Evolutionary conservation across 257 asterid genomes (phyloP), one percentile per base, ranked within the genome.

Genomic region (Haberlea rhodopensis): DNA sequence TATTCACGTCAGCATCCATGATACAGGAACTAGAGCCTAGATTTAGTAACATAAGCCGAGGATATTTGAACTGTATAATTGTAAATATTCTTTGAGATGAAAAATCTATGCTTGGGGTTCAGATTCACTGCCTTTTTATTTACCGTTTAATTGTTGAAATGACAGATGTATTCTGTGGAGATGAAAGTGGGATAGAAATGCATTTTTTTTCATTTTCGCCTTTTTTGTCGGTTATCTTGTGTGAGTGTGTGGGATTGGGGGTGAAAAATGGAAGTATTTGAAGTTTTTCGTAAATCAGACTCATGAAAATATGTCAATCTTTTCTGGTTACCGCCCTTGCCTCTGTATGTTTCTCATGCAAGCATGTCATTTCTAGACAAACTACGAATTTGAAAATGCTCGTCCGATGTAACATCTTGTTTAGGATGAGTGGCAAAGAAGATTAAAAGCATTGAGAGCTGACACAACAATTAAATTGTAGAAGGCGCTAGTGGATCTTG

Each of bases 341-440:
- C 60, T 49, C 69, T 26, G 26, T 21, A 25, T 27, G 18, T 11
- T 53, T 63, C 54, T 57, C 53, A 0, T 61, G 25, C 54, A 21
- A 54, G n/a, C 25, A 24, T 63, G 6, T 46, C 59, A 37, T 15
- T 57, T 70, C 8, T 8, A 3, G 63, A 51, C 29, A 63, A 54
- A 7, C 3, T 9, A n/a, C 13, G 43, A 1, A n/a, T n/a, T n/a
- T n/a, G n/a, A n/a, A 55, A 69, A 53, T 60, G 13, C n/a, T 65
- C 19, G 31, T 26, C 57, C 61, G 28, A 31, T 53, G 45, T 48
- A 22, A 62, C 21, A 11, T 60, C 49, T 73, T 70, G 28, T 65
- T 62, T 72, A 91, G 96, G 90, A 84, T 13, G 98, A 91, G 78
- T 91, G 96, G 96, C 75, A 82, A 70, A 80, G 69, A 74, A 96